These are phyloP conservation scores for Pseudocercospora ulei DNA, from an alignment of 2,329 filamentous ascomycete species.

Conservation along the genomic window DNA sequence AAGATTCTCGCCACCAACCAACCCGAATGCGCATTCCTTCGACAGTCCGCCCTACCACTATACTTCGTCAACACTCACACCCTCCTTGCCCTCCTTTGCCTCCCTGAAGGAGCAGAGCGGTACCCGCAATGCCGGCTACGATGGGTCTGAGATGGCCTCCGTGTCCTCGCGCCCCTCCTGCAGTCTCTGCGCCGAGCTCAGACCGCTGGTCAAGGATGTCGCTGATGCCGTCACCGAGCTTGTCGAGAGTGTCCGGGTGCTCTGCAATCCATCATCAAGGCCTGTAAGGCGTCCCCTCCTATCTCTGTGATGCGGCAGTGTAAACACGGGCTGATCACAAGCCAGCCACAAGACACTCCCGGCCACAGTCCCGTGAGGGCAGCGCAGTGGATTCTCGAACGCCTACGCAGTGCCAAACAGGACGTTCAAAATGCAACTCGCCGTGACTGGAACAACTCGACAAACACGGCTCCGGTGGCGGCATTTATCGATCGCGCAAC, in stretches of 20 bases:
- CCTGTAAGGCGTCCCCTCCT: conserved; percentile 2
- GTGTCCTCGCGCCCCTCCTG: conserved; percentile 23
- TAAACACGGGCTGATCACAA: no score
- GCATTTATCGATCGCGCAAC: no score
- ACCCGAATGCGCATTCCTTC: not conserved
- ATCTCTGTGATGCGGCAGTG: no score
- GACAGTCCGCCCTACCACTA: conserved; percentile 9
- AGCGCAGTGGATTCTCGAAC: conserved; percentile 26
- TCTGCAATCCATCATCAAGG: conserved; percentile 9
- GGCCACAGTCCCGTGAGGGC: conserved; percentile 18
- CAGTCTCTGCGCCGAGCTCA: conserved; percentile 22
- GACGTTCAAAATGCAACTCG: conserved; percentile 19
- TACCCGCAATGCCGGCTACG: conserved; percentile 17
- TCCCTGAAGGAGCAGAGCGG: conserved; percentile 21
- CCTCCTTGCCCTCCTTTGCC: conserved; percentile 27
- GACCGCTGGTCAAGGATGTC: conserved; percentile 24
- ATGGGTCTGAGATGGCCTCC: conserved; percentile 19
- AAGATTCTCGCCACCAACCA: conserved; percentile 11
- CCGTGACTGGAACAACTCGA: no score
- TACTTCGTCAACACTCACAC: conserved; percentile 13
- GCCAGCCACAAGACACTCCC: conserved; percentile 18
- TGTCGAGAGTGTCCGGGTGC: conserved; percentile 21
- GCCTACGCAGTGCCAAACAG: conserved; percentile 18
- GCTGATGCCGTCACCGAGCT: conserved; percentile 24
- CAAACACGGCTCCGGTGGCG: no score